Conservation (phyloP, 768 basidiomycete genomes). For the Mycena rebaudengoi region DNA sequence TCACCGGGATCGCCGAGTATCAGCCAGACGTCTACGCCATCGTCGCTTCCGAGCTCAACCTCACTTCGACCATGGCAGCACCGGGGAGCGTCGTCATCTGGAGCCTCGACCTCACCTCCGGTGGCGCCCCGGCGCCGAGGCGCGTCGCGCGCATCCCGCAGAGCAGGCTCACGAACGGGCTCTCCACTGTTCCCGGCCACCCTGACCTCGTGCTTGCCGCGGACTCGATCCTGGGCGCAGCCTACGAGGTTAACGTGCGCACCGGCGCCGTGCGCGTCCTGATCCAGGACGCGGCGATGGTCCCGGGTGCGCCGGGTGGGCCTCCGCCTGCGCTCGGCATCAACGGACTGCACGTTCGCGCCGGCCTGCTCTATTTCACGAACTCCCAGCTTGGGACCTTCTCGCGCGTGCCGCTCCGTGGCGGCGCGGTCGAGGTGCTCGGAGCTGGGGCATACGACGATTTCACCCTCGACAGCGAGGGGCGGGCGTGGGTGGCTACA, state of each 20-base stretch:
- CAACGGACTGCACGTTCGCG: constrained; percentile 7
- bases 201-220: constrained; percentile 7
- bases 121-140: not conserved
- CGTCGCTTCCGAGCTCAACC: not conserved
- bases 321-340: not conserved
- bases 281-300: not conserved
- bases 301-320: not conserved
- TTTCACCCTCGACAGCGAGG: not conserved
- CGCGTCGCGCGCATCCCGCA: not conserved
- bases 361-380: not conserved
- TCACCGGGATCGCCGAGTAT: not conserved
- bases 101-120: not conserved
- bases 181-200: not conserved
- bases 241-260: not conserved
- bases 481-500: not conserved
- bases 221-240: not conserved
- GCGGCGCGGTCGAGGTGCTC: not conserved
- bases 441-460: not conserved
- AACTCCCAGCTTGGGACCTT: not conserved
- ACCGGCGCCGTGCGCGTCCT: not conserved
- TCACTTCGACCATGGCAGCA: not conserved
- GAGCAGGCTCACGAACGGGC: not conserved
- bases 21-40: not conserved
- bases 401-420: not conserved
- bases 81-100: not conserved